Evolutionary conservation across 768 basidiomycete genomes (phyloP).

Genomic region (Xanthoconium stramineum): DNA sequence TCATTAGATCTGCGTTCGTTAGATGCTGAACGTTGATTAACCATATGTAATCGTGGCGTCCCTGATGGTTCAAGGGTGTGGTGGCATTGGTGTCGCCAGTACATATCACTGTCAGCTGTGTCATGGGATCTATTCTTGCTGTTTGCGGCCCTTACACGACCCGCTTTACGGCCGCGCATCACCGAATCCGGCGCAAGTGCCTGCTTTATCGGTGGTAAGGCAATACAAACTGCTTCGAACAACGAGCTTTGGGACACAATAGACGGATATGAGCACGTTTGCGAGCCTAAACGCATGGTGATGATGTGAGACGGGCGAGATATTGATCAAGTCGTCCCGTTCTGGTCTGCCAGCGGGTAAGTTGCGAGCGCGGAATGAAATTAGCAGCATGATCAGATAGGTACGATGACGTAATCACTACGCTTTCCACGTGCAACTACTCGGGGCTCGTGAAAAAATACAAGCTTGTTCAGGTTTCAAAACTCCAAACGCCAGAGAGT

Average conservation of each 20-base stretch:
- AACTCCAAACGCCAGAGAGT: neutral
- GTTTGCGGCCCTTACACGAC: neutral
- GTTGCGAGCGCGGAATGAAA: constrained; percentile 7
- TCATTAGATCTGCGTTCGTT: constrained; percentile 1
- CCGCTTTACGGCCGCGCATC: constrained; percentile 17
- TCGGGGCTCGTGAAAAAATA: constrained; percentile 9
- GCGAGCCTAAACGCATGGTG: constrained; percentile 1
- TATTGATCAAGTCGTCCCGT: neutral
- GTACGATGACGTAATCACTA: constrained; percentile 28
- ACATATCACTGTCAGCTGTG: neutral
- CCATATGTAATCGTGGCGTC: neutral
- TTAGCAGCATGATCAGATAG: constrained; percentile 20
- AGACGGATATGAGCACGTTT: constrained; percentile 18
- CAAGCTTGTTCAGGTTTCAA: neutral
- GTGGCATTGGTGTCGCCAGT: neutral
- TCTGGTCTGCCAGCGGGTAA: constrained; percentile 14
- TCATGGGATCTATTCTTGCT: constrained; percentile 6
- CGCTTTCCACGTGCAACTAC: constrained; percentile 17
- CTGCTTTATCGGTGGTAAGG: neutral
- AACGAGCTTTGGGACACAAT: neutral
- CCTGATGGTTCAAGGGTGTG: neutral
- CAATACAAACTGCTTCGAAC: constrained; percentile 8
- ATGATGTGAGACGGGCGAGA: neutral
- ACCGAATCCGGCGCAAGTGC: constrained; percentile 1
- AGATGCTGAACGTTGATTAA: neutral